A percentile compares a stretch with the other conserved stretches of the same genome.
phyloP scores from a whole-genome alignment of 1,284 basidiomycete genomes.

The Cerrena zonata region DNA sequence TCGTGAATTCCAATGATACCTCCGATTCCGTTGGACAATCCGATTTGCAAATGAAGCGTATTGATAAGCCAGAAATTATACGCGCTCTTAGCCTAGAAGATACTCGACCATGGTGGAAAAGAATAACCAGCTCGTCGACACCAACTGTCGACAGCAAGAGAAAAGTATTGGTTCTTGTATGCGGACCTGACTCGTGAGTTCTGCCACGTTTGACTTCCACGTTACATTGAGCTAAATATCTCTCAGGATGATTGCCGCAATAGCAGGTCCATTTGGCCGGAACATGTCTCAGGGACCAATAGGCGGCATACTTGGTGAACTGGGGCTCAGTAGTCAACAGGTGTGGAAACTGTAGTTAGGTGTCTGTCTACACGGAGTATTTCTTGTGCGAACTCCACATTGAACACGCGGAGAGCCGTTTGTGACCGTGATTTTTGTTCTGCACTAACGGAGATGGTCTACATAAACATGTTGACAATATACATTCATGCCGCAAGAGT shows the following conservation, averaged over 20 bases:
- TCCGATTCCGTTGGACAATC: conserved; percentile 18
- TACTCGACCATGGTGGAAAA: conserved; percentile 40
- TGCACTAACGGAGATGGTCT: too few relatives aligned
- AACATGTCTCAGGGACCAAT: conserved; percentile 71
- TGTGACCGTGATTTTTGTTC: neutral
- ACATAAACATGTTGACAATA: too few relatives aligned
- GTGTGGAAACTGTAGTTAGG: conserved; percentile 62
- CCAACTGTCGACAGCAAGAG: conserved; percentile 18
- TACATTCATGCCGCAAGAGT: neutral
- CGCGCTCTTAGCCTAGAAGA: conserved; percentile 30
- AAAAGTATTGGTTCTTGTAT: conserved; percentile 62
- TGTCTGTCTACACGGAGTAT: conserved; percentile 1
- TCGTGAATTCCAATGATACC: conserved; percentile 49
- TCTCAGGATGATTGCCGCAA: conserved; percentile 63
- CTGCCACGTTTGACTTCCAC: neutral
- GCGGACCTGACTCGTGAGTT: conserved; percentile 73
- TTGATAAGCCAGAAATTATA: conserved; percentile 45
- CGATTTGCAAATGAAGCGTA: conserved; percentile 43
- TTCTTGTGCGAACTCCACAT: neutral
- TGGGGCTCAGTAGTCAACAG: conserved; percentile 57
- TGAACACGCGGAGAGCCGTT: neutral
- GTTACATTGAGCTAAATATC: neutral
- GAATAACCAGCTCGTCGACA: conserved; percentile 26
- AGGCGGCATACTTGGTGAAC: conserved; percentile 58
- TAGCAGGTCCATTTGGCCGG: conserved; percentile 71